Evolutionary conservation across 768 basidiomycete genomes (phyloP), one percentile per base, ranked within the genome.

Genomic region (Suillus subluteus): DNA sequence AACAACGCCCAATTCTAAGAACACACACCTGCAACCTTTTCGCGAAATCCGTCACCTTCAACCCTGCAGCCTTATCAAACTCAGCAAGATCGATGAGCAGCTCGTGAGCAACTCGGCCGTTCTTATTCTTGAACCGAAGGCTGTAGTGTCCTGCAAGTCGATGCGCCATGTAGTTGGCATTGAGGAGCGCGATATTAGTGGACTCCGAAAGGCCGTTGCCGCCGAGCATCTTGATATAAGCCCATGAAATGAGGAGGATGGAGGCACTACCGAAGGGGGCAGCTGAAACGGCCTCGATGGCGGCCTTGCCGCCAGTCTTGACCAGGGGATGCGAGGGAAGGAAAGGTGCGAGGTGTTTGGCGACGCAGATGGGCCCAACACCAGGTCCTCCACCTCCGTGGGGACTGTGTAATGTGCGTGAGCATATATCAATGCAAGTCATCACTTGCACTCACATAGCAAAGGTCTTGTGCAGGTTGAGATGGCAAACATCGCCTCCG

Each of bases 151-250:
- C 87, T 58, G 89, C 85, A 41, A 99, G 87, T 58, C 95, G 88
- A 72, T 90, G 86, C 23, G 96, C 96, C 87, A 98, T 98, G 79
- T 99, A 99, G 79, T 99, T 99, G 59, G 98, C 98, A 73, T 90
- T 98, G 52, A 99, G 86, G 38, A 99, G 84, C 1, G 98, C 95
- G 38, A 94, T 80, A 72, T 91, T 92, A 3, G 96, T 92, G 0
- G 95, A 90, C 66, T 95, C 86, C 30, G 88, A 86, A 35, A 99
- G 86, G 8, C 98, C 98, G 64, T 87, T 82, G 9, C 96, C 97
- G 35, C 98, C 98, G n/a, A 99, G 87, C 98, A 99, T 99, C 82
- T 94, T 97, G 85, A 98, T 94, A 79, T 98, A 99, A 15, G 98
- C 97, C 96, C 97, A 99, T 0, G 96, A 98, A 73, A 99, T 98